phyloP scores from a whole-genome alignment of 2,329 filamentous ascomycete genomes.

The Myotisia sp. region DNA sequence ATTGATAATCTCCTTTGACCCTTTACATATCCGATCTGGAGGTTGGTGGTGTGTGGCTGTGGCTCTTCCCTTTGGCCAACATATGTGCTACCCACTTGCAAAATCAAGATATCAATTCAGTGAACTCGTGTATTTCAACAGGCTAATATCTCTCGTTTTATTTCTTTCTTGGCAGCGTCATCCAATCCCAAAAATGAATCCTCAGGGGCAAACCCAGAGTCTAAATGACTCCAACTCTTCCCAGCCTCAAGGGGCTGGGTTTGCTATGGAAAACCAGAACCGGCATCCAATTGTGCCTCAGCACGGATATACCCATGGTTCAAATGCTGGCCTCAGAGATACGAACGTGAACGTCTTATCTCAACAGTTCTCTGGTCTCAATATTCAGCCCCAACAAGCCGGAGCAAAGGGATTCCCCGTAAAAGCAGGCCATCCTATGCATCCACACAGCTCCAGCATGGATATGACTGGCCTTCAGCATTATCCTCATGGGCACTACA shows the following conservation, averaged over 20 bases:
- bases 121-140: no score
- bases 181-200: constrained; percentile 15
- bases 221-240: constrained; percentile 16
- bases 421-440: constrained; percentile 17
- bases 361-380: constrained; percentile 18
- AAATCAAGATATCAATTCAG: no score
- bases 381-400: constrained; percentile 18
- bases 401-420: constrained; percentile 17
- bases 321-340: constrained; percentile 11
- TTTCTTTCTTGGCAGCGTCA: no score
- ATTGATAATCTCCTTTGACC: no score
- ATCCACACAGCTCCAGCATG: constrained; percentile 15
- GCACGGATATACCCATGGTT: constrained; percentile 14
- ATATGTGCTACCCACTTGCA: no score
- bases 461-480: constrained; percentile 20
- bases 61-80: no score
- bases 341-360: constrained; percentile 13
- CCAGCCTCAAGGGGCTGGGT: constrained; percentile 15
- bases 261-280: constrained; percentile 16
- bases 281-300: constrained; percentile 14
- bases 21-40: no score
- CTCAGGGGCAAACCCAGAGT: constrained; percentile 16
- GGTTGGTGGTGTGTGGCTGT: no score
- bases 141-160: no score
- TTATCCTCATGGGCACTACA: constrained; percentile 14